A percentile compares a stretch with the other conserved stretches of the same genome.
Evolutionary conservation across 1,284 basidiomycete genomes (phyloP).

Genomic region (Ustilago sp.): DNA sequence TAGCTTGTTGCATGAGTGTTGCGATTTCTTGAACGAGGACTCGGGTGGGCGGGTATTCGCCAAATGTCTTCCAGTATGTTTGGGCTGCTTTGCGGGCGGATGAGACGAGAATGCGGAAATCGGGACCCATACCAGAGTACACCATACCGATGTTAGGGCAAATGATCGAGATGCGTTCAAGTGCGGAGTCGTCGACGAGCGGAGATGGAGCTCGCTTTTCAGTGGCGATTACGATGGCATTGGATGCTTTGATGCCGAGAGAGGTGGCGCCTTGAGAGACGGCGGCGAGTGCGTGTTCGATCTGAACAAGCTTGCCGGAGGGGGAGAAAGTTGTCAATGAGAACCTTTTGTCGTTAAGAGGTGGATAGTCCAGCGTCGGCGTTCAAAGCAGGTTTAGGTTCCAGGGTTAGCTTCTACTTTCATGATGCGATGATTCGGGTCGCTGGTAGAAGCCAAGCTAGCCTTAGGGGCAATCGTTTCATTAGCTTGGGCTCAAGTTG

Average conservation of each 20-base stretch:
- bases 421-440: background rate
- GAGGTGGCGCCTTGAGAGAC: constrained; percentile 88
- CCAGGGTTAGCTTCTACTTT: constrained; percentile 1
- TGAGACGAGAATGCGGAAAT: constrained; percentile 92
- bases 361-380: background rate
- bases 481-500: background rate
- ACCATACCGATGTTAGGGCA: constrained; percentile 99
- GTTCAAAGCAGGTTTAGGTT: background rate
- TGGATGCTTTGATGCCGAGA: constrained; percentile 98
- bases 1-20: constrained; percentile 98
- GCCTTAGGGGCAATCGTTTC: background rate
- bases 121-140: constrained; percentile 96
- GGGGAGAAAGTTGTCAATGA: constrained; percentile 99
- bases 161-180: constrained; percentile 93
- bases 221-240: constrained; percentile 98
- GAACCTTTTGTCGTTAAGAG: constrained; percentile 75
- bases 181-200: constrained; percentile 94
- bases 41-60: constrained; percentile 97
- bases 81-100: constrained; percentile 97
- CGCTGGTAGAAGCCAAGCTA: background rate
- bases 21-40: constrained; percentile 97
- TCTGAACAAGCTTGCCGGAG: constrained; percentile 87
- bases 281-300: constrained; percentile 98
- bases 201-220: constrained; percentile 99
- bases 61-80: constrained; percentile 98